Conservation (phyloP, 352 stramenopile species). For the Salisapilia sapeloensis region DNA sequence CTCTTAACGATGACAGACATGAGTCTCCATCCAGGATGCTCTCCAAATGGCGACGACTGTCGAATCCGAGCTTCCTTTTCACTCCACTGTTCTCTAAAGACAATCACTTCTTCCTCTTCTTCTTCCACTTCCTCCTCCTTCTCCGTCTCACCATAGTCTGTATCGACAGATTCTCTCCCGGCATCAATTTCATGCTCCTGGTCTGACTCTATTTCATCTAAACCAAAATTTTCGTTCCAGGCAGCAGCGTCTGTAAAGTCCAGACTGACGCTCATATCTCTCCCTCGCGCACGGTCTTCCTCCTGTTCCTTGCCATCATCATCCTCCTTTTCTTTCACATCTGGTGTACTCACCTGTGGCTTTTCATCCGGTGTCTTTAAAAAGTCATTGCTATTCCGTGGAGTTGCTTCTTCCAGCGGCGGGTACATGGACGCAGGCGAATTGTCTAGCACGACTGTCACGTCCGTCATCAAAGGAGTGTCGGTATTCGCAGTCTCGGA, state of each 20-base stretch:
- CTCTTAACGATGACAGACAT: conserved; percentile 94
- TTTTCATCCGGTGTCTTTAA: neutral
- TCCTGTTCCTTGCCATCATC: neutral
- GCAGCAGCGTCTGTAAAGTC: conserved; percentile 52
- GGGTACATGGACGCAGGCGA: neutral
- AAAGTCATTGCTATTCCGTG: conserved; percentile 3
- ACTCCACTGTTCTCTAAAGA: conserved; percentile 68
- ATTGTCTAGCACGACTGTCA: conserved; percentile 1
- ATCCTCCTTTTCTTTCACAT: no score
- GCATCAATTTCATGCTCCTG: conserved; percentile 4
- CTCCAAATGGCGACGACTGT: conserved; percentile 22
- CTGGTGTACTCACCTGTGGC: neutral
- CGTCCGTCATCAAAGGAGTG: no score
- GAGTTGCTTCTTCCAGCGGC: neutral
- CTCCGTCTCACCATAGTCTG: conserved; percentile 27
- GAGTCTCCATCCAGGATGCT: conserved; percentile 43
- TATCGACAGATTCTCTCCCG: no score
- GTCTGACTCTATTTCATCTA: conserved; percentile 9
- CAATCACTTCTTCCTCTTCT: conserved; percentile 45
- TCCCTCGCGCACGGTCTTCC: conserved; percentile 6
- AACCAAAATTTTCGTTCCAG: conserved; percentile 58
- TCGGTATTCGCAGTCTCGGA: no score
- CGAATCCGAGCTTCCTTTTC: conserved; percentile 61
- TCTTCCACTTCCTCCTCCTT: conserved; percentile 22
- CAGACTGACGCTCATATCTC: conserved; percentile 50